These are phyloP conservation scores for Leccinum broughii DNA, from an alignment of 768 basidiomycete genomes.

Conservation along the genomic window DNA sequence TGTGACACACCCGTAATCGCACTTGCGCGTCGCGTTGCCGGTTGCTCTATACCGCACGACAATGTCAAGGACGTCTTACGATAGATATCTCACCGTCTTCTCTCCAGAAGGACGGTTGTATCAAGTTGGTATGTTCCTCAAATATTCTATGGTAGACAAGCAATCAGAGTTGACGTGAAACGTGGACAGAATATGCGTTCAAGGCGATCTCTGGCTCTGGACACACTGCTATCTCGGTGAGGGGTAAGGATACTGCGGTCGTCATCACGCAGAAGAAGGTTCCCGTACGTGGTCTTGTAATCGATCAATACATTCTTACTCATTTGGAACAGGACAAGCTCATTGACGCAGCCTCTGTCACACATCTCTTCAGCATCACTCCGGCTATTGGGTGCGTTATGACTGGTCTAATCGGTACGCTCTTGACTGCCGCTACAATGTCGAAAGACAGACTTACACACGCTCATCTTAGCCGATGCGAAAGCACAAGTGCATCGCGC, in stretches of 20 bases:
- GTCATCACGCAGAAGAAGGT: constrained; percentile 99
- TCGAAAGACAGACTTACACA: constrained; percentile 3
- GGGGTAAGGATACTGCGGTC: constrained; percentile 93
- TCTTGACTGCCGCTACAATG: neutral
- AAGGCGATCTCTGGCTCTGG: constrained; percentile 98
- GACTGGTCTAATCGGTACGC: constrained; percentile 91
- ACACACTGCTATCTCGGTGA: constrained; percentile 88
- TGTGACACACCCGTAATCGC: constrained; percentile 40
- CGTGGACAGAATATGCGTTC: constrained; percentile 89
- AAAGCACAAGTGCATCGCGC: constrained; percentile 86
- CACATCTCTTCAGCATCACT: constrained; percentile 95
- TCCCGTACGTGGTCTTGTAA: constrained; percentile 60
- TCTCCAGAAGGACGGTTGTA: constrained; percentile 96
- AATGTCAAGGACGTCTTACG: constrained; percentile 96
- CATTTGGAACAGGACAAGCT: constrained; percentile 79
- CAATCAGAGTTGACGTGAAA: constrained; percentile 11
- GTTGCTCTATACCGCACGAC: constrained; percentile 40
- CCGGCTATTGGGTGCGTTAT: constrained; percentile 97
- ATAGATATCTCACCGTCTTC: constrained; percentile 95
- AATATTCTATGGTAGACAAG: neutral
- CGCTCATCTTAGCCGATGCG: constrained; percentile 71
- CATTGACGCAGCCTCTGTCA: constrained; percentile 89
- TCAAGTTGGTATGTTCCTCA: constrained; percentile 82
- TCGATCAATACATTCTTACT: neutral
- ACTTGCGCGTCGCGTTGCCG: constrained; percentile 59